Base-by-base conservation (phyloP, 202 grass and related monocot species). In the Setaria viridis region DNA sequence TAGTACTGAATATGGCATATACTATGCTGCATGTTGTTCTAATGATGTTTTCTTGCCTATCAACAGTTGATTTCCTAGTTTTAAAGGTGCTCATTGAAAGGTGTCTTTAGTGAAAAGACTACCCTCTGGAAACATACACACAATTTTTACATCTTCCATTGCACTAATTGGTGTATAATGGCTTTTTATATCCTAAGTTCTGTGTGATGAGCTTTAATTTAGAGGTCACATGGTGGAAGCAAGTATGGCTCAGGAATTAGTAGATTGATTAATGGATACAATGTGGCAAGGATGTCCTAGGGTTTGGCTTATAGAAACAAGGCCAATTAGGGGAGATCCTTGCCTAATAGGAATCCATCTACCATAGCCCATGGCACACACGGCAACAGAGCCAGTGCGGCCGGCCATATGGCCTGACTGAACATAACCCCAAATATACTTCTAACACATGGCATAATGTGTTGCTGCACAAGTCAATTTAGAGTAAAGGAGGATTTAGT, bases 1-100 rank as follows among this genome's bases (percentile, higher is more conserved):
- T 64, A 84, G n/a, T 82, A 67, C 42, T 35, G 17, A 68, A 60
- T 71, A 30, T 47, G 10, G 35, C 49, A 9, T 41, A 5, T 70
- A 17, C 39, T 48, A 72, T 82, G 25, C 35, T 70, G 67, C 7
- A 3, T 20, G 6, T 58, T 81, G n/a, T 34, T 57, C 57, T 63
- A 55, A 32, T 60, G 21, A 30, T 77, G 37, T 62, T 77, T 58
- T 11, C 53, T 45, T 71, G 19, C 20, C 12, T 41, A 54, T 67
- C 17, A n/a, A 76, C 48, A 74, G 33, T 37, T 56, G 50, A 76
- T 14, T 57, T 6, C 9, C 37, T 56, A 20, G 7, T 25, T 62
- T 45, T 46, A 77, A 62, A 46, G 37, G 55, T 30, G 12, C 35
- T 1, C 39, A 62, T 14, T 62, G 35, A 62, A 62, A 32, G n/a